Evolutionary conservation across 1,139 yeast species (phyloP), one percentile per base, ranked within the genome.

Genomic region (Taphrina flavorubra): DNA sequence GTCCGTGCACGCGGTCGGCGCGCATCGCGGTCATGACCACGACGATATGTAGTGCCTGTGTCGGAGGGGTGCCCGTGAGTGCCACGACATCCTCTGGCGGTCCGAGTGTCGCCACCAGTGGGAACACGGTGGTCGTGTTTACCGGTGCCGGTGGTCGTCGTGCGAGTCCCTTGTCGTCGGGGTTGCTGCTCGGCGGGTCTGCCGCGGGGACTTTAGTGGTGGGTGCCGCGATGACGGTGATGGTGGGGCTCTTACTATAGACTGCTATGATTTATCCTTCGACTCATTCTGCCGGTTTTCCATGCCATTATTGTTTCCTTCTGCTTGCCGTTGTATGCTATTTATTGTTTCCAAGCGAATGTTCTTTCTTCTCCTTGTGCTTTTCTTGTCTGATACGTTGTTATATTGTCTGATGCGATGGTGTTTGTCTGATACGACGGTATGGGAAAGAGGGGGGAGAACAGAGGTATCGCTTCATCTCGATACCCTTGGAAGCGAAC

Each of bases 401-500:
- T n/a, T 25, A 25, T 25, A n/a, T 25, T 25, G 31, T 25, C 31
- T 25, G 31, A 25, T 25, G 4, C 31, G 31, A 25, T 25, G 31
- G 31, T 25, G 31, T 25, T 25, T 25, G 31, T 25, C 31, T 25
- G 4, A 25, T 4, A 25, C 31, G 31, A 25, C 4, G 31, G 31
- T 25, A 25, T 25, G 2, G 31, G 31, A 8, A 18, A 18, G 25
- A 39, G 8, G 55, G n/a, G 42, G 2, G 31, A 4, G 37, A 18
- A 18, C 36, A 39, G 8, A 63, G n/a, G 42, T 65, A 65, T 44
- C 18, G 31, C 42, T 65, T 65, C 68, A 65, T 65, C 51, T 65
- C 68, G 16, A 65, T 42, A 51, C 68, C 64, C 13, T 59, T 51
- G 39, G 62, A 51, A 3, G 13, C 16, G 39, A 57, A 70, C n/a